Base-by-base conservation (phyloP, 2,329 filamentous ascomycete species). In the Fusarium phyllophilum region DNA sequence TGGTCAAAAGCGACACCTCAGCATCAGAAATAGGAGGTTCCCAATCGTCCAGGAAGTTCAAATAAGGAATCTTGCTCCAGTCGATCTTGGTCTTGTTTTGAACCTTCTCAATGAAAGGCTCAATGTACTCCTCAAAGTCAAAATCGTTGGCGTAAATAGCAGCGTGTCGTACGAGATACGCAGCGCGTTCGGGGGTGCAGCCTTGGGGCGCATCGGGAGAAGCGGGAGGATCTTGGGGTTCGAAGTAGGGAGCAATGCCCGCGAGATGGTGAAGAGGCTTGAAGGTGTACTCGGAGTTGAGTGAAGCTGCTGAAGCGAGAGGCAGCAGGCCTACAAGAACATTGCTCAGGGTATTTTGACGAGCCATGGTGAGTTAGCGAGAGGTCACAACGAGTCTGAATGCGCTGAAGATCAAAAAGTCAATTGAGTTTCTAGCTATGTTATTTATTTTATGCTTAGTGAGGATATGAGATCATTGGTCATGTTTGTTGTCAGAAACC, bases 61-160 rank as follows among this genome's bases (percentile, higher is more conserved):
- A 81, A 18, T 85, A 81, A 0, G 88, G 87, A 1, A 90, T 85
- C 66, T 84, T 85, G 70, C 83, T 83, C 90, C 90, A 92, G 70
- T 91, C 84, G 48, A 87, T 85, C 2, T 68, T 63, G 12, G 86
- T 88, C 45, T 86, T 86, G 77, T 92, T 91, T 64, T 85, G 81
- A 48, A 91, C 81, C 81, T 93, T 93, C 58, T 84, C 79, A 22
- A 89, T 75, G 54, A 90, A 89, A 0, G 88, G 87, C 75, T 88
- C 84, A 29, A 90, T 87, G 73, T 89, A 90, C 44, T 84, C 82
- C 70, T 89, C 87, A 55, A 86, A 89, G 75, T 90, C 89, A 66
- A 86, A 88, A 75, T 90, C 88, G 70, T 90, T 90, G 72, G 87
- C 86, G 74, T 89, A 89, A 63, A 90, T 90, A 41, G 89, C 88